Base-by-base conservation (phyloP, 345 rosid species). In the Populus ilicifolia region DNA sequence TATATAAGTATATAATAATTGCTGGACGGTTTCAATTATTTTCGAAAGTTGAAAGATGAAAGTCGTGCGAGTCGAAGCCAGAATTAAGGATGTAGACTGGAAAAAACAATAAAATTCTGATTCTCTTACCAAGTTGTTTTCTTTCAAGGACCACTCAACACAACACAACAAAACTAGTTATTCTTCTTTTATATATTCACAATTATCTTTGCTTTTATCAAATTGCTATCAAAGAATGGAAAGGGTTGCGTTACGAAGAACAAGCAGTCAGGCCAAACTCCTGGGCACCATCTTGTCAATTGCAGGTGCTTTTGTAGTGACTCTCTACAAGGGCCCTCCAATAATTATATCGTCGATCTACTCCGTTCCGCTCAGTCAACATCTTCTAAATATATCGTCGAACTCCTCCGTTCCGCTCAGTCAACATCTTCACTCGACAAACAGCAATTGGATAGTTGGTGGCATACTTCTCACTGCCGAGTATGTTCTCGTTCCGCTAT, bases 231-330 rank as follows among this genome's bases (percentile, higher is more conserved):
- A 81, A 78, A 92, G 98, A 81, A 91, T 95, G 99, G 98, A 93
- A 88, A 88, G 79, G 69, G 76, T 92, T 33, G 81, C 83, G 41
- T 54, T 85, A 78, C 88, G 79, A 80, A 89, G 89, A 69, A 72
- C 78, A 21, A 90, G 92, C 72, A 90, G 96, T 71, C 91, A 87
- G 41, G 99, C 98, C 72, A 93, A 95, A 83, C 83, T 92, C 39
- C 27, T 90, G 29, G 99, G 98, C 36, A 92, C 99, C 5, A 72
- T 93, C 25, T 88, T 91, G 50, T 92, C 99, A 36, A 86, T 95
- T 13, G 48, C 81, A 12, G 99, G 99, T 7, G 98, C 99, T 4
- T 92, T 90, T 72, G 83, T 87, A 13, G 94, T 92, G 23, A 90
- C 93, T 70, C 89, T 95, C 13, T 95, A 89, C 30, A 85, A 77